Evolutionary conservation across 202 grass and related monocot species (phyloP).

Genomic region (Zoysia matrella): DNA sequence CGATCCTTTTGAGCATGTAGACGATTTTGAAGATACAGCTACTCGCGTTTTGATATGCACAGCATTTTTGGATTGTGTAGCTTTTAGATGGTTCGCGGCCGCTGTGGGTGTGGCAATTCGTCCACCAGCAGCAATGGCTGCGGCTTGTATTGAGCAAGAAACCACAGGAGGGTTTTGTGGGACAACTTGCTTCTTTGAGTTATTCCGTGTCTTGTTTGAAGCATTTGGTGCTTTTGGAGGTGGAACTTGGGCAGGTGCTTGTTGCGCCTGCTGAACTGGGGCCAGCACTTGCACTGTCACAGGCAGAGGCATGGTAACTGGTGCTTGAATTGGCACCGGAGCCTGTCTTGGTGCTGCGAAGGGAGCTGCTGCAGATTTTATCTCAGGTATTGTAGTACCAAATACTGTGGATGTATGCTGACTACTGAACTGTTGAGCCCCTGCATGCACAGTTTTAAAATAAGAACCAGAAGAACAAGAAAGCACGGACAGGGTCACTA

Average conservation of each 20-base stretch:
- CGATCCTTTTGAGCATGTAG: conserved; percentile 48
- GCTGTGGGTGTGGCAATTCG: conserved; percentile 69
- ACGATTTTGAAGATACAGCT: conserved; percentile 50
- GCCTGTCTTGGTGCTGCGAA: no score
- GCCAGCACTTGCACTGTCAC: conserved; percentile 6
- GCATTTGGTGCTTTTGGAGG: conserved; percentile 39
- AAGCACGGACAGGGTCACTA: background rate
- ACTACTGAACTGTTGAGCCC: conserved; percentile 38
- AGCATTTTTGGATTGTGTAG: conserved; percentile 78
- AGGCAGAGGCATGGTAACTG: no score
- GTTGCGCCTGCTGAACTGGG: conserved; percentile 48
- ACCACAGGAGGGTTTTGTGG: conserved; percentile 42
- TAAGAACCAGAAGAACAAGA: conserved; percentile 21
- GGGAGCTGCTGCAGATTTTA: conserved; percentile 10
- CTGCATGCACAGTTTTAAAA: conserved; percentile 34
- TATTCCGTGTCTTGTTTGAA: no score
- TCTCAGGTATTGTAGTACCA: conserved; percentile 38
- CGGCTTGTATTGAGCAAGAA: conserved; percentile 80
- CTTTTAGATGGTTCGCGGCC: conserved; percentile 76
- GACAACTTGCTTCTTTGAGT: conserved; percentile 39
- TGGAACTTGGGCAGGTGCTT: conserved; percentile 45
- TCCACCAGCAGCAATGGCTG: conserved; percentile 90
- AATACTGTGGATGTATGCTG: conserved; percentile 43
- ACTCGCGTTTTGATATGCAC: conserved; percentile 78
- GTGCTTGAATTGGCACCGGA: no score